Evolutionary conservation across 768 basidiomycete genomes (phyloP), one percentile per base, ranked within the genome.

Genomic region (Russula griseocarnosa): DNA sequence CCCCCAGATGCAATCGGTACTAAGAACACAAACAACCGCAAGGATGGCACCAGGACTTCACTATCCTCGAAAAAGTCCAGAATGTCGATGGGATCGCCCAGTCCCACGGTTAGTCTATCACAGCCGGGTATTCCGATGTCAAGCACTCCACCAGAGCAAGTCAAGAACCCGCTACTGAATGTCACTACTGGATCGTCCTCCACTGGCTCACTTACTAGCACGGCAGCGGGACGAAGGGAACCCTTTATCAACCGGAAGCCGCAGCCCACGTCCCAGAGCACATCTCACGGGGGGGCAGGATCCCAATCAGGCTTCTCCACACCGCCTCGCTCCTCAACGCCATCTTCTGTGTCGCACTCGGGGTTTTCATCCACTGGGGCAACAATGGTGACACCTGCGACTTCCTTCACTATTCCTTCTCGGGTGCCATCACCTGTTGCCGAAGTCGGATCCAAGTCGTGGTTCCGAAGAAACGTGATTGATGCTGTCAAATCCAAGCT

Each of bases 241-340:
- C 54, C 59, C 10, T 65, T 65, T 38, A 60, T 65, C 55, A 55
- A 54, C n/a, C 40, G 64, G 49, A 65, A 65, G 54, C 64, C 64
- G n/a, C 64, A 65, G 49, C 32, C 40, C 13, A 24, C 54, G 16
- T 44, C 54, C 24, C 54, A 61, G 16, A 28, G 16, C 28, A 42
- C 54, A 38, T 30, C n/a, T 13, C 50, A 44, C 10, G 51, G 26
- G 11, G 28, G n/a, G 14, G 20, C 50, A 24, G 24, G 32, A 8
- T 9, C 38, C 22, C 44, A 40, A 10, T 30, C 32, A 2, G 63
- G 40, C 16, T 47, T 22, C 11, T 61, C 64, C 24, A 60, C 60
- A 7, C 59, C 64, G 0, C 63, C 63, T 38, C 64, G 64, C 55
- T 52, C 64, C 20, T 61, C 60, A 2, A 65, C 64, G 49, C 64